These are phyloP conservation scores for Ceratocystis cubensis DNA, from an alignment of 2,329 filamentous ascomycete species.

Conservation along the genomic window DNA sequence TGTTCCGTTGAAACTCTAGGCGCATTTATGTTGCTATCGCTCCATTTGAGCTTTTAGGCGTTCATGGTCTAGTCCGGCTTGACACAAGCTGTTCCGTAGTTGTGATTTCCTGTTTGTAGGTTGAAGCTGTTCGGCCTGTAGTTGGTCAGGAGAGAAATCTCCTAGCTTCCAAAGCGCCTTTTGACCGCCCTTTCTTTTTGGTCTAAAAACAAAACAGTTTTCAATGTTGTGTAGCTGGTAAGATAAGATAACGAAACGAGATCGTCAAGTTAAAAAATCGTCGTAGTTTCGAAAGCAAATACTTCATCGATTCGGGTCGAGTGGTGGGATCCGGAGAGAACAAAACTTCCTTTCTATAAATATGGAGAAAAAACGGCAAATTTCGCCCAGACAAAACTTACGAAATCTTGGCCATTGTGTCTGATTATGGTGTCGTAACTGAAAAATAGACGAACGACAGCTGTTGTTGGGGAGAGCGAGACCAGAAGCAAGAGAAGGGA, in stretches of 20 bases:
- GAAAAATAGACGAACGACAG: conserved; percentile 21
- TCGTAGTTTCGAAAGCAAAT: not conserved
- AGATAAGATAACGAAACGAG: not conserved
- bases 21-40: not conserved
- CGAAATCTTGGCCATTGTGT: conserved; percentile 53
- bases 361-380: conserved; percentile 8
- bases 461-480: conserved; percentile 19
- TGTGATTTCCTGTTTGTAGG: too few relatives aligned
- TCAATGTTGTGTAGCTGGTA: too few relatives aligned
- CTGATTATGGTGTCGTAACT: conserved; percentile 30
- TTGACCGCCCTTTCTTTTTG: not conserved
- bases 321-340: not conserved
- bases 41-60: not conserved
- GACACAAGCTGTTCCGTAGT: too few relatives aligned
- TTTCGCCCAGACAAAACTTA: conserved; percentile 32
- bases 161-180: not conserved
- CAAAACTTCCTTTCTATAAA: conserved; percentile 5
- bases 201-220: not conserved
- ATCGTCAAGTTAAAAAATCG: not conserved
- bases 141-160: not conserved
- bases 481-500: conserved; percentile 7
- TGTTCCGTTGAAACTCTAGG: not conserved
- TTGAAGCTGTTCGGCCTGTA: too few relatives aligned
- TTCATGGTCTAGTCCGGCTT: not conserved
- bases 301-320: not conserved